These are phyloP conservation scores for Mollisiaceae sp. DNA, from an alignment of 2,329 filamentous ascomycete genomes.

Conservation along the genomic window DNA sequence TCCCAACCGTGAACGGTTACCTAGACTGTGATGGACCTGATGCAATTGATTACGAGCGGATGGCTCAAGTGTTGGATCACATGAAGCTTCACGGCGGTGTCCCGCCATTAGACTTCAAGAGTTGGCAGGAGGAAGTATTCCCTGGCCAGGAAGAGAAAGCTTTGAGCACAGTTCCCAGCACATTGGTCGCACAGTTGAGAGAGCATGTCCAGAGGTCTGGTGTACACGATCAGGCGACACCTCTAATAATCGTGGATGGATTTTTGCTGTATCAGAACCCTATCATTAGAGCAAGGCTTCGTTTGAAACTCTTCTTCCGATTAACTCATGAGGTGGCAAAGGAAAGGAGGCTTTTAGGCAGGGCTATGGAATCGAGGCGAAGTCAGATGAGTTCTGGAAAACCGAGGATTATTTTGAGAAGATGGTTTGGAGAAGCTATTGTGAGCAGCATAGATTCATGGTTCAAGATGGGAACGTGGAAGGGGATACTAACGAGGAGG, in stretches of 20 bases:
- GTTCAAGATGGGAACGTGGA: conserved; percentile 1
- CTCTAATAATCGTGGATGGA: background rate
- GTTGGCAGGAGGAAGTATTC: conserved; percentile 5
- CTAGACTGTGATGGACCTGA: conserved; percentile 16
- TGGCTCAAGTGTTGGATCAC: conserved; percentile 16
- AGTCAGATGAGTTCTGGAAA: conserved; percentile 5
- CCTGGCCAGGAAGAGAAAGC: background rate
- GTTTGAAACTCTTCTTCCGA: conserved; percentile 3
- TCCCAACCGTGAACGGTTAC: conserved; percentile 14
- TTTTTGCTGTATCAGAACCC: conserved; percentile 3
- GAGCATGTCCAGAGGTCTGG: background rate
- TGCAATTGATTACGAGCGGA: conserved; percentile 9
- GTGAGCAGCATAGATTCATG: conserved; percentile 5
- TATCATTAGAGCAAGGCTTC: background rate
- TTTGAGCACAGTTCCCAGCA: background rate
- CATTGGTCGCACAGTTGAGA: background rate
- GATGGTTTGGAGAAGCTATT: conserved; percentile 6
- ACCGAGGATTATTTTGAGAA: conserved; percentile 9
- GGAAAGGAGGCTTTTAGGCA: background rate
- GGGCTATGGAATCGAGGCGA: background rate
- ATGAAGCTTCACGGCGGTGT: conserved; percentile 10
- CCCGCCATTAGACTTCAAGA: background rate
- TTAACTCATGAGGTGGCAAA: background rate
- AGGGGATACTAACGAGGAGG: background rate
- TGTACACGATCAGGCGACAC: background rate